Evolutionary conservation across 2,329 filamentous ascomycete genomes (phyloP).

Genomic region (Colletotrichum coccodes): DNA sequence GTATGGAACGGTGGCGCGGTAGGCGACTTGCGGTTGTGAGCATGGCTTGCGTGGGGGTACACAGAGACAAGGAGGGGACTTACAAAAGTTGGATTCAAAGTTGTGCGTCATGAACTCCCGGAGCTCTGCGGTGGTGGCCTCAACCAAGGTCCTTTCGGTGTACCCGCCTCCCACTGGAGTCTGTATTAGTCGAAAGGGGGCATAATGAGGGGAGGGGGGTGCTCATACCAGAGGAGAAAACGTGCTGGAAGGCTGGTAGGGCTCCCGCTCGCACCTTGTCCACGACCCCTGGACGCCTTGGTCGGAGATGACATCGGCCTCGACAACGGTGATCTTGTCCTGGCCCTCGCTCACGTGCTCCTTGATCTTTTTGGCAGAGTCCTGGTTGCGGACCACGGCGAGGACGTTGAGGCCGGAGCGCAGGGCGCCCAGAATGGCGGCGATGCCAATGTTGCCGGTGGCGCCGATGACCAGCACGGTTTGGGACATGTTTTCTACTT

Average conservation of each 20-base stretch:
- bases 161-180: conserved; percentile 40
- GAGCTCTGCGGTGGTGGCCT: conserved; percentile 36
- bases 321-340: conserved; percentile 43
- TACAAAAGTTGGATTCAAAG: conserved; percentile 46
- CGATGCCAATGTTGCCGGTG: conserved; percentile 49
- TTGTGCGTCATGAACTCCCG: conserved; percentile 36
- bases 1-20: conserved; percentile 44
- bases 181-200: not conserved
- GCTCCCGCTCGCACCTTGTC: conserved; percentile 44
- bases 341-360: conserved; percentile 37
- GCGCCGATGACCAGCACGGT: conserved; percentile 49
- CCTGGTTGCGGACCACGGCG: conserved; percentile 47
- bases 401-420: conserved; percentile 42
- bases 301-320: conserved; percentile 45
- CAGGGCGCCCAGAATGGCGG: conserved; percentile 43
- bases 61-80: conserved; percentile 6
- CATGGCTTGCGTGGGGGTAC: not conserved
- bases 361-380: conserved; percentile 44
- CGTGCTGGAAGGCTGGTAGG: conserved; percentile 50
- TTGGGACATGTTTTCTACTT: conserved; percentile 16
- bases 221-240: conserved; percentile 42
- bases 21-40: conserved; percentile 38
- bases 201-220: not conserved
- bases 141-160: conserved; percentile 34
- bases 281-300: conserved; percentile 44